Evolutionary conservation across 2,329 filamentous ascomycete genomes (phyloP).

Genomic region (Apiospora aurea): DNA sequence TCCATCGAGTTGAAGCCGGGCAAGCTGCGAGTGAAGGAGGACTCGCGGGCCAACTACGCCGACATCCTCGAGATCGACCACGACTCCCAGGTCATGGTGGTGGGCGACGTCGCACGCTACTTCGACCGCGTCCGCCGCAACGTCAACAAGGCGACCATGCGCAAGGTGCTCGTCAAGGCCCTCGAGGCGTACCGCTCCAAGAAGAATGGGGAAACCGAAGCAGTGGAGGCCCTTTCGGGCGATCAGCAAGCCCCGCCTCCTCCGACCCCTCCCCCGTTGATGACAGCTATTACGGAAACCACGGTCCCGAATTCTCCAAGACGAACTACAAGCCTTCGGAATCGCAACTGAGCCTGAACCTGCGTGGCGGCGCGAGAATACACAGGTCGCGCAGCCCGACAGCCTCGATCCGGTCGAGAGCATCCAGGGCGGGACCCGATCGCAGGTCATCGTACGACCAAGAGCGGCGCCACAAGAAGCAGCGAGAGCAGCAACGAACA

Average conservation of each 20-base stretch:
- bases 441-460: neutral
- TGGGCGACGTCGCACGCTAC: constrained; percentile 46
- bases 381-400: constrained; percentile 6
- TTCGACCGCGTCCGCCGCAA: constrained; percentile 46
- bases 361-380: neutral
- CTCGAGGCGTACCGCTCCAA: constrained; percentile 43
- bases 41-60: constrained; percentile 47
- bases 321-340: neutral
- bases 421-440: neutral
- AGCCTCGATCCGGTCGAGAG: constrained; percentile 8
- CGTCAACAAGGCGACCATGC: constrained; percentile 48
- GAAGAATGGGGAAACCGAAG: constrained; percentile 29
- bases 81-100: constrained; percentile 45
- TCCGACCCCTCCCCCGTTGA: neutral
- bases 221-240: neutral
- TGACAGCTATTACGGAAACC: neutral
- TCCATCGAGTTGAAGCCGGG: constrained; percentile 44
- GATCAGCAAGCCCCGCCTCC: neutral
- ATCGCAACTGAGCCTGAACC: neutral
- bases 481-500: neutral
- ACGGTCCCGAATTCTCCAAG: neutral
- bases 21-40: constrained; percentile 44
- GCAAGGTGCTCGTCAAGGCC: constrained; percentile 43
- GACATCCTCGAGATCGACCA: constrained; percentile 46
- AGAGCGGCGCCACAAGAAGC: constrained; percentile 8